phyloP scores from a whole-genome alignment of 1,284 basidiomycete species.

The Pascua sp. region DNA sequence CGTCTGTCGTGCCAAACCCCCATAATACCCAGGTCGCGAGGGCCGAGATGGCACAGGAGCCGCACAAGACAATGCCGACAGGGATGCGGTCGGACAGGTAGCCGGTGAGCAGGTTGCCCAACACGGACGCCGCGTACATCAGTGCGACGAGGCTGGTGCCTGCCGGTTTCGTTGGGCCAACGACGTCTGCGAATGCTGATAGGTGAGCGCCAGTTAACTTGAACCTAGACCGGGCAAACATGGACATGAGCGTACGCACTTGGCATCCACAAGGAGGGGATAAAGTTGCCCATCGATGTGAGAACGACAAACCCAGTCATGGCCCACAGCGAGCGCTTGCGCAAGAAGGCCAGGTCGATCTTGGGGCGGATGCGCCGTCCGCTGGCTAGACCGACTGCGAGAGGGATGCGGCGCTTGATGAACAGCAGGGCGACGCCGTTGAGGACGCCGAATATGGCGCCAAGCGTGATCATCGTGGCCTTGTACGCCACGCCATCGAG shows the following conservation, averaged over 20 bases:
- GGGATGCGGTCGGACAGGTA: constrained; percentile 40
- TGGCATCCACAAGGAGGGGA: constrained; percentile 46
- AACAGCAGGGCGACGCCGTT: constrained; percentile 32
- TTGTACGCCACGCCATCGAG: constrained; percentile 41
- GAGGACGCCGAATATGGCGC: constrained; percentile 29
- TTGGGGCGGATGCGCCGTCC: not conserved
- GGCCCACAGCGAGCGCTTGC: constrained; percentile 24
- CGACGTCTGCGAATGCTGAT: constrained; percentile 36
- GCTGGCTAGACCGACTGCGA: constrained; percentile 2
- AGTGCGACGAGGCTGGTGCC: constrained; percentile 43
- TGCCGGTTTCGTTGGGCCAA: constrained; percentile 24
- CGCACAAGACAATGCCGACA: constrained; percentile 29
- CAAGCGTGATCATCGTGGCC: constrained; percentile 40
- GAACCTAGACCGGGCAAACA: constrained; percentile 8
- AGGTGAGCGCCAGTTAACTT: not conserved
- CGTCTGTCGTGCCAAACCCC: constrained; percentile 42
- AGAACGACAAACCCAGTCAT: constrained; percentile 36
- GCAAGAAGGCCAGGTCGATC: constrained; percentile 30
- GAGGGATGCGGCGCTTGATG: constrained; percentile 40
- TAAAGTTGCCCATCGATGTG: constrained; percentile 42
- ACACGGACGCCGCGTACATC: constrained; percentile 43
- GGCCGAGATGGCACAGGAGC: constrained; percentile 35
- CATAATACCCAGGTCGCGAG: constrained; percentile 42
- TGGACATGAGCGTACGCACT: too few species aligned
- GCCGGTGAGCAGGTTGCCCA: constrained; percentile 38